phyloP scores from a whole-genome alignment of 305 asterid genomes.

The Euphrasia arctica region DNA sequence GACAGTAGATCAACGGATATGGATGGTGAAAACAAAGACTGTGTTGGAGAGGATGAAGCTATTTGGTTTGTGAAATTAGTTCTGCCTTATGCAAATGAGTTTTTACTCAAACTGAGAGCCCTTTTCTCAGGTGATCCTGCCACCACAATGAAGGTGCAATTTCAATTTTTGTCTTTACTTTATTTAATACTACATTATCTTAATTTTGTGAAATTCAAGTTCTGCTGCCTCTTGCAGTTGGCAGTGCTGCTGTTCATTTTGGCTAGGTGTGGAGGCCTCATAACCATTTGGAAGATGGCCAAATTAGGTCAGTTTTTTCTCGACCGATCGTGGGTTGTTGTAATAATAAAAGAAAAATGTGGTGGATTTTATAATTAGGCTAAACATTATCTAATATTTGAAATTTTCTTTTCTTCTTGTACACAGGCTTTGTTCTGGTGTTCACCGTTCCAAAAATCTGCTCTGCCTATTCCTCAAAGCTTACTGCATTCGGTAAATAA shows the following conservation, averaged over 20 bases:
- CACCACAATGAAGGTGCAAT: slow-evolving; percentile 81
- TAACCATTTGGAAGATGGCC: slow-evolving; percentile 82
- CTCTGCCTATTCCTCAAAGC: slow-evolving; percentile 65
- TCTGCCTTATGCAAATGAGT: slow-evolving; percentile 74
- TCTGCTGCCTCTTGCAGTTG: slow-evolving; percentile 51
- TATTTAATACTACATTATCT: neutral
- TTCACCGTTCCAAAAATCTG: slow-evolving; percentile 78
- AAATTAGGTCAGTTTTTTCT: slow-evolving; percentile 55
- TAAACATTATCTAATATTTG: neutral
- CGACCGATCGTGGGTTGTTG: neutral
- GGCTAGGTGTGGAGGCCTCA: slow-evolving; percentile 86
- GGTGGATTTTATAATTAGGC: neutral
- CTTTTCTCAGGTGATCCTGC: slow-evolving; percentile 96
- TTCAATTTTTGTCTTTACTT: neutral
- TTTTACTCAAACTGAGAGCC: slow-evolving; percentile 64
- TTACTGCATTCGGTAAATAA: slow-evolving; percentile 61
- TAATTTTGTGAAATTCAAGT: slow-evolving; percentile 6
- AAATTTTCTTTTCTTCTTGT: neutral
- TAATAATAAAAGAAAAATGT: neutral
- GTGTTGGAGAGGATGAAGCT: slow-evolving; percentile 82
- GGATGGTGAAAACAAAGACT: slow-evolving; percentile 35
- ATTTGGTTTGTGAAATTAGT: slow-evolving; percentile 55
- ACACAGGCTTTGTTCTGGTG: slow-evolving; percentile 77
- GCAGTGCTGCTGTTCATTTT: slow-evolving; percentile 77
- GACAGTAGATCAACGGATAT: slow-evolving; percentile 28